Percentiles rank a stretch among this genome's conserved stretches.
These are phyloP conservation scores for Trichoderma semiorbis DNA, from an alignment of 2,329 filamentous ascomycete species.

Conservation along the genomic window DNA sequence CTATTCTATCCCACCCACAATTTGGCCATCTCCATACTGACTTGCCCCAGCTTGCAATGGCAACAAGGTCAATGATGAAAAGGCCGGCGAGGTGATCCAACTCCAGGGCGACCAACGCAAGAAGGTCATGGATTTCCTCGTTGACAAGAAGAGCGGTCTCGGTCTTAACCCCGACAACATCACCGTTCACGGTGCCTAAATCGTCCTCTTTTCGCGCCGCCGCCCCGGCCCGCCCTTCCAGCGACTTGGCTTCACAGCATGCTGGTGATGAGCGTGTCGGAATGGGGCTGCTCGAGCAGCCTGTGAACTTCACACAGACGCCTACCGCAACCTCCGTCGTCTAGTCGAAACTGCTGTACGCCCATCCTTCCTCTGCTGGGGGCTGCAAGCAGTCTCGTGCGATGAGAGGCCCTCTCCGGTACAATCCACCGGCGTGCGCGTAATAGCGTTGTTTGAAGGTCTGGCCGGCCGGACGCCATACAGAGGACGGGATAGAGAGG, in stretches of 20 bases:
- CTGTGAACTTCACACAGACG: slow-evolving; percentile 25
- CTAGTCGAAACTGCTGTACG: not conserved
- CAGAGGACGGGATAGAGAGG: slow-evolving; percentile 4
- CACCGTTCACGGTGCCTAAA: slow-evolving; percentile 68
- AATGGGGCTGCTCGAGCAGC: slow-evolving; percentile 25
- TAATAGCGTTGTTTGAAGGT: slow-evolving; percentile 24
- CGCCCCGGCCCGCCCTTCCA: slow-evolving; percentile 41
- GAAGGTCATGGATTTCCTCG: slow-evolving; percentile 96
- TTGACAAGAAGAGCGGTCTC: slow-evolving; percentile 91
- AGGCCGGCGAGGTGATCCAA: slow-evolving; percentile 99
- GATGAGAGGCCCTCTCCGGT: slow-evolving; percentile 19
- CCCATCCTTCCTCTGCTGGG: not conserved
- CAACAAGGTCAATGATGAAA: slow-evolving; percentile 91
- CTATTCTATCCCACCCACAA: not conserved
- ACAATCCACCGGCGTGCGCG: slow-evolving; percentile 2
- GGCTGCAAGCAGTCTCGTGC: slow-evolving; percentile 21
- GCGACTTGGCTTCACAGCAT: slow-evolving; percentile 29
- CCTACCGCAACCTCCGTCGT: slow-evolving; percentile 7
- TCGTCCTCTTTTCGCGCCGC: slow-evolving; percentile 36
- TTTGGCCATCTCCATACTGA: not conserved
- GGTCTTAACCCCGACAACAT: slow-evolving; percentile 95
- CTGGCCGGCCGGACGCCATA: slow-evolving; percentile 17
- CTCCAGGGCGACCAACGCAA: slow-evolving; percentile 99
- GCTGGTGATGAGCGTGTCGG: slow-evolving; percentile 33
- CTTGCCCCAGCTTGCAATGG: slow-evolving; percentile 80